These are phyloP conservation scores for Debaryomycetaceae sp. DNA, from an alignment of 1,139 yeast species.

Conservation along the genomic window DNA sequence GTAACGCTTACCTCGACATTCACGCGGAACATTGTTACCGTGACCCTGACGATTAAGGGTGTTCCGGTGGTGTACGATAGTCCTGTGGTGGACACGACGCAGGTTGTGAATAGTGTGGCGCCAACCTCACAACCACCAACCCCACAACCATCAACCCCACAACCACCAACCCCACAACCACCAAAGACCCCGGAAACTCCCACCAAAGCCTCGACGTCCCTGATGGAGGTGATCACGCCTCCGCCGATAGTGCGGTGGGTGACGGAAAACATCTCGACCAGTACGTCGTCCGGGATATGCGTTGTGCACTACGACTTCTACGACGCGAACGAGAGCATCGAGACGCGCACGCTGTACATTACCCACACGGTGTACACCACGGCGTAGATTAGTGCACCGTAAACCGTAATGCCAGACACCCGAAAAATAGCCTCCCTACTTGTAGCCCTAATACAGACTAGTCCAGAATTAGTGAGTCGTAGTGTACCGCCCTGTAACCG, in stretches of 20 bases:
- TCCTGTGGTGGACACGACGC: not conserved
- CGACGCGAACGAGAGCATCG: not conserved
- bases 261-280: not conserved
- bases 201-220: conserved; percentile 3
- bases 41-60: not conserved
- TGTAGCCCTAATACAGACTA: too few species aligned
- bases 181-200: not conserved
- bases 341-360: not conserved
- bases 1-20: not conserved
- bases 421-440: too few species aligned
- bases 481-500: too few species aligned
- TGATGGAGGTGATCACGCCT: not conserved
- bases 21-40: not conserved
- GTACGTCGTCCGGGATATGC: not conserved
- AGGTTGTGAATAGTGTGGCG: not conserved
- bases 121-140: not conserved
- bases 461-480: too few species aligned
- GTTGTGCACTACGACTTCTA: not conserved
- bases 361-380: not conserved
- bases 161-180: too few species aligned
- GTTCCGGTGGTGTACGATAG: not conserved
- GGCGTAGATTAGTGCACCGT: too few species aligned
- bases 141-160: too few species aligned
- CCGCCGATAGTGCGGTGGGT: not conserved
- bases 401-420: too few species aligned